Evolutionary conservation across 768 basidiomycete genomes (phyloP).

Genomic region (Gymnopilus junonius): DNA sequence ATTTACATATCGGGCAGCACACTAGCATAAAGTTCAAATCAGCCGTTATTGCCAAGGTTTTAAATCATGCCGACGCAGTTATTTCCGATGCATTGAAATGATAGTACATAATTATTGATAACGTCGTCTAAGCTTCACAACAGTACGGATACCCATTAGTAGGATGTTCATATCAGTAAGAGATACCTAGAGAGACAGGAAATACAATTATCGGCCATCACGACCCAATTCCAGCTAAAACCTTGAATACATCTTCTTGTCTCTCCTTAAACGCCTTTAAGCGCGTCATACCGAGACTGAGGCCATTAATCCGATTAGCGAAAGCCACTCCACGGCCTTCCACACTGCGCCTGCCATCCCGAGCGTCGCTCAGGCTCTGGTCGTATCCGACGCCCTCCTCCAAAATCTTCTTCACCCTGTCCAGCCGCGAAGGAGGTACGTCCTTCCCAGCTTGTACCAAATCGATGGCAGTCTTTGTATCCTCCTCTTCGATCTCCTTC

Average conservation of each 20-base stretch:
- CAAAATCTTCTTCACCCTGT: slow-evolving; percentile 60
- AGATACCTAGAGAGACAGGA: background rate
- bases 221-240: slow-evolving; percentile 55
- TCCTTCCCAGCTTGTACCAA: slow-evolving; percentile 37
- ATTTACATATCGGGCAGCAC: too few species aligned
- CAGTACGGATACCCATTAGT: too few species aligned
- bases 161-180: background rate
- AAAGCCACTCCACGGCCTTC: slow-evolving; percentile 73
- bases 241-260: slow-evolving; percentile 71
- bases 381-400: slow-evolving; percentile 60
- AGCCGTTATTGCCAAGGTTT: too few species aligned
- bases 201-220: background rate
- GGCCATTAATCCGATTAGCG: slow-evolving; percentile 75
- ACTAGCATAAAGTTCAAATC: too few species aligned
- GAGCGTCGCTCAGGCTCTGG: slow-evolving; percentile 31
- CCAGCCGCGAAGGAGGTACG: slow-evolving; percentile 51
- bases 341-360: slow-evolving; percentile 50
- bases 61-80: too few species aligned
- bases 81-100: too few species aligned
- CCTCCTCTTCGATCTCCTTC: slow-evolving; percentile 53
- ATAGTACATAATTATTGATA: too few species aligned
- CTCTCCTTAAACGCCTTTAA: slow-evolving; percentile 74
- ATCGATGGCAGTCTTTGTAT: slow-evolving; percentile 56
- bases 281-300: slow-evolving; percentile 72
- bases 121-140: too few species aligned